These are phyloP conservation scores for Acacia confusa DNA, from an alignment of 306 rosid species.

Conservation along the genomic window DNA sequence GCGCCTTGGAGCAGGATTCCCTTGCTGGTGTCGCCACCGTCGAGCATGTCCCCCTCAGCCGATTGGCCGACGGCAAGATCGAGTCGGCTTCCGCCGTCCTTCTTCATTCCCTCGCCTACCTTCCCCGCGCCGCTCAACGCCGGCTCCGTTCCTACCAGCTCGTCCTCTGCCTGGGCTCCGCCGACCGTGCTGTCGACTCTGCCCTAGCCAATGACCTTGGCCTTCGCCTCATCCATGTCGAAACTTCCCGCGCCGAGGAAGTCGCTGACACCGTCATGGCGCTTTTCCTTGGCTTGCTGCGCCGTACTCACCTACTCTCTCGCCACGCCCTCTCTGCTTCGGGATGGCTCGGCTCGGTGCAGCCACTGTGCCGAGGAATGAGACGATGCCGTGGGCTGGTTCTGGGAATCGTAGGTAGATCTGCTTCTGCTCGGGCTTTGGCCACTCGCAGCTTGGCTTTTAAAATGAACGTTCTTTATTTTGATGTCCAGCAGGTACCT, in stretches of 20 bases:
- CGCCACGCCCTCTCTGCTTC: conserved; percentile 72
- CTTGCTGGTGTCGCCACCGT: conserved; percentile 59
- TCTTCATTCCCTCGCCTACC: conserved; percentile 70
- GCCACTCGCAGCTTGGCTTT: conserved; percentile 77
- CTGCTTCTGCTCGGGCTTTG: conserved; percentile 69
- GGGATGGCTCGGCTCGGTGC: conserved; percentile 76
- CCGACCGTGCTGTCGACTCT: conserved; percentile 64
- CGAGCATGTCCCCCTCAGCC: conserved; percentile 68
- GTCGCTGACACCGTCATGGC: conserved; percentile 80
- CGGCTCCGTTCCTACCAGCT: conserved; percentile 72
- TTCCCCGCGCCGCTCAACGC: conserved; percentile 81
- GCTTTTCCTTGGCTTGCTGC: conserved; percentile 63
- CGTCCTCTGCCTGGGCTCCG: conserved; percentile 68
- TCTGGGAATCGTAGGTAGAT: conserved; percentile 71
- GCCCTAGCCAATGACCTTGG: conserved; percentile 68
- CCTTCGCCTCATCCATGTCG: conserved; percentile 62
- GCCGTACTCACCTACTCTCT: conserved; percentile 70
- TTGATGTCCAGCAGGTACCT: conserved; percentile 55
- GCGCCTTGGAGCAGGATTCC: conserved; percentile 58
- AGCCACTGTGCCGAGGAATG: conserved; percentile 78
- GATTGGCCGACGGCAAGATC: conserved; percentile 59
- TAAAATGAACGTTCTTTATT: conserved; percentile 67
- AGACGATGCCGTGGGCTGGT: conserved; percentile 75
- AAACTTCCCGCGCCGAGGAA: conserved; percentile 72
- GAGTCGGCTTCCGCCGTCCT: conserved; percentile 64